Evolutionary conservation across 345 rosid species (phyloP).

Genomic region (Noccaea caerulescens): DNA sequence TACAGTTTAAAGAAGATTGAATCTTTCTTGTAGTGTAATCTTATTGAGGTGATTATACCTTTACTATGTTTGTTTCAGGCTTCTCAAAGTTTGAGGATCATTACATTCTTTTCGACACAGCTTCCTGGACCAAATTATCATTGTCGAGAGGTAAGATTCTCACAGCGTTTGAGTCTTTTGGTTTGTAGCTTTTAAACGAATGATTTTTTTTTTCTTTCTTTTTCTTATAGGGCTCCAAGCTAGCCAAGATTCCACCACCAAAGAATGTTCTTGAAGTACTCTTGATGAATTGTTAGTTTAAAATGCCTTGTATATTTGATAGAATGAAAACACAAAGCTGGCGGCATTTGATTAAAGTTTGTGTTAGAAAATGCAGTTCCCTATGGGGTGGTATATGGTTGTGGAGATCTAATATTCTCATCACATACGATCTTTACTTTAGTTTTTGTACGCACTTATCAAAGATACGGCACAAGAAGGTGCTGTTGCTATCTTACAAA

Average conservation of each 20-base stretch:
- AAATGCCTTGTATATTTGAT: background rate
- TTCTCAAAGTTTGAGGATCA: conserved; percentile 69
- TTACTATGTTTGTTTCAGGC: conserved; percentile 47
- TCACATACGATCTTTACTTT: conserved; percentile 88
- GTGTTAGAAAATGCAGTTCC: conserved; percentile 63
- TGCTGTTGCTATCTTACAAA: conserved; percentile 20
- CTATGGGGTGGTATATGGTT: conserved; percentile 65
- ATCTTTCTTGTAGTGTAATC: background rate
- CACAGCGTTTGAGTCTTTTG: background rate
- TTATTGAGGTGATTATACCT: background rate
- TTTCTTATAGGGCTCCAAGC: conserved; percentile 67
- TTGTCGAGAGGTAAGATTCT: conserved; percentile 67
- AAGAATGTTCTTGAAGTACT: conserved; percentile 63
- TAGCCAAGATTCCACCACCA: conserved; percentile 69
- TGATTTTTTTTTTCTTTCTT: background rate
- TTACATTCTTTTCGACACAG: conserved; percentile 86
- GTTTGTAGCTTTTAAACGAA: background rate
- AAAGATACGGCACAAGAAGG: conserved; percentile 72
- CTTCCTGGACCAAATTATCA: conserved; percentile 91
- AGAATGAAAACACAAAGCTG: background rate
- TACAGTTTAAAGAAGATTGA: background rate
- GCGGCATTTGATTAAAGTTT: conserved; percentile 27
- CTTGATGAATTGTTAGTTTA: conserved; percentile 62
- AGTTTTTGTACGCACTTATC: conserved; percentile 76
- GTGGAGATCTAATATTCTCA: conserved; percentile 91